phyloP scores from a whole-genome alignment of 352 stramenopile genomes.

The Phytophthora hybrid region DNA sequence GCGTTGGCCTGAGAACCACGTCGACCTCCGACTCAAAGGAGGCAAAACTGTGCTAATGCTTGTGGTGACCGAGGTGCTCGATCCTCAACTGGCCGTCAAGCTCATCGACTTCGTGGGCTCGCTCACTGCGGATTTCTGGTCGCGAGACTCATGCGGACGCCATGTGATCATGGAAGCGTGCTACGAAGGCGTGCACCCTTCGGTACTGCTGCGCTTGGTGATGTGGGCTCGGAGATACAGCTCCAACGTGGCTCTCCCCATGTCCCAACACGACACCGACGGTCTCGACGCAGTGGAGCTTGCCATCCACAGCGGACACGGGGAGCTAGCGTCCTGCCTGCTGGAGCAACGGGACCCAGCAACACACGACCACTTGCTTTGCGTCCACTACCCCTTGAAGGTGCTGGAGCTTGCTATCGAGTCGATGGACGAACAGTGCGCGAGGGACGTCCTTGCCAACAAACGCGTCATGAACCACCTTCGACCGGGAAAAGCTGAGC shows the following conservation, averaged over 20 bases:
- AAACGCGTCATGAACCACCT: conserved; percentile 19
- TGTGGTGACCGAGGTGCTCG: neutral
- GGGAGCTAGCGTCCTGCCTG: conserved; percentile 11
- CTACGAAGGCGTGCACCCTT: conserved; percentile 12
- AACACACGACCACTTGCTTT: conserved; percentile 9
- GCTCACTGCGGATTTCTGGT: conserved; percentile 16
- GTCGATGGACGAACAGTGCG: conserved; percentile 11
- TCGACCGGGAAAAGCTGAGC: conserved; percentile 9
- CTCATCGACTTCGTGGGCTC: conserved; percentile 23
- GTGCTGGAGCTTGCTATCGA: conserved; percentile 24
- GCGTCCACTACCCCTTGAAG: conserved; percentile 15
- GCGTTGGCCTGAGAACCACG: conserved; percentile 1
- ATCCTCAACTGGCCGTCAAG: conserved; percentile 18
- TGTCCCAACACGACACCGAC: conserved; percentile 8
- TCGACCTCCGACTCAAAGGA: conserved; percentile 6
- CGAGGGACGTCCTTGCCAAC: conserved; percentile 8
- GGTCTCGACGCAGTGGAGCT: conserved; percentile 18
- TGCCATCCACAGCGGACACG: conserved; percentile 9
- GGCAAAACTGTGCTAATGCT: conserved; percentile 28
- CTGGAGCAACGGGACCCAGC: neutral
- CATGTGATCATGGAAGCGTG: conserved; percentile 29
- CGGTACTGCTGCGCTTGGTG: conserved; percentile 15
- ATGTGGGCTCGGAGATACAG: conserved; percentile 16
- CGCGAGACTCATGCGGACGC: neutral
- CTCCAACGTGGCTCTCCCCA: conserved; percentile 14